These are phyloP conservation scores for Colletotrichum chlorophyti DNA, from an alignment of 2,329 filamentous ascomycete genomes.

Conservation along the genomic window DNA sequence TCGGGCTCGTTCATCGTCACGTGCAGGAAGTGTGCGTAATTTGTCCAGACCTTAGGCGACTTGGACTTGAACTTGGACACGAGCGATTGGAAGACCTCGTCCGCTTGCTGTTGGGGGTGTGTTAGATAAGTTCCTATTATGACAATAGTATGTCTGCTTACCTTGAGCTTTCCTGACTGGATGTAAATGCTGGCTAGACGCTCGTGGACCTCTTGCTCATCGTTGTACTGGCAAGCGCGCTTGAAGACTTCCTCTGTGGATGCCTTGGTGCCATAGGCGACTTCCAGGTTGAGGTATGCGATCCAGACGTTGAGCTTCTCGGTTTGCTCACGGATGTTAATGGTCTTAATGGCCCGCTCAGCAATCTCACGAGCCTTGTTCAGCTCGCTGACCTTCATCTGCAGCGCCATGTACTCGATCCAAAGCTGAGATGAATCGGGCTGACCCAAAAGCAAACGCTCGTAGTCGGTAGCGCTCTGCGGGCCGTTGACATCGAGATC, in stretches of 20 bases:
- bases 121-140: not conserved
- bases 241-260: constrained; percentile 87
- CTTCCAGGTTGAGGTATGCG: constrained; percentile 92
- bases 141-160: constrained; percentile 53
- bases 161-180: constrained; percentile 82
- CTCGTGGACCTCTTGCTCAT: constrained; percentile 87
- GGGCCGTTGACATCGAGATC: constrained; percentile 89
- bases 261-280: constrained; percentile 85
- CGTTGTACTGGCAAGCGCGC: constrained; percentile 92
- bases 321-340: constrained; percentile 87
- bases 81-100: constrained; percentile 84
- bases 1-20: constrained; percentile 73
- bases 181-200: constrained; percentile 94
- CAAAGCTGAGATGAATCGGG: constrained; percentile 93
- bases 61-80: constrained; percentile 88
- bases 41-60: constrained; percentile 83
- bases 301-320: constrained; percentile 98
- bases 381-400: constrained; percentile 89
- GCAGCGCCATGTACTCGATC: constrained; percentile 99
- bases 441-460: constrained; percentile 88
- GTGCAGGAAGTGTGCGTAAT: constrained; percentile 94
- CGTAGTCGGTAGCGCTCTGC: constrained; percentile 89
- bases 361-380: constrained; percentile 88
- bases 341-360: constrained; percentile 88
- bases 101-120: constrained; percentile 73